A percentile compares a stretch with the other conserved stretches of the same genome.
phyloP scores from a whole-genome alignment of 345 rosid species.

The Ceriops zippeliana region DNA sequence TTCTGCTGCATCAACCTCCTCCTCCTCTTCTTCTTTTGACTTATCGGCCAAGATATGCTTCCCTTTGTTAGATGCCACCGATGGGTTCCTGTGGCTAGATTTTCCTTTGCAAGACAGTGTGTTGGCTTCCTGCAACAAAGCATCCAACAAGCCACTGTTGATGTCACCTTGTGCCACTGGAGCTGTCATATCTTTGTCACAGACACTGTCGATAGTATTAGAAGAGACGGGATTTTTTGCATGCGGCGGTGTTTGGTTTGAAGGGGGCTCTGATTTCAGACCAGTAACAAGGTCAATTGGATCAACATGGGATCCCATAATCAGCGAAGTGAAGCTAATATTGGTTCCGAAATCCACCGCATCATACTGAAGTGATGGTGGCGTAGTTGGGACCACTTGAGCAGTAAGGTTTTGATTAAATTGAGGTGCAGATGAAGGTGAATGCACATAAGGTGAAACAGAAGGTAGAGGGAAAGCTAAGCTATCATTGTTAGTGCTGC shows the following conservation, averaged over 20 bases:
- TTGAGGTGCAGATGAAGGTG: slow-evolving; percentile 10
- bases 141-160: slow-evolving; percentile 56
- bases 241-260: slow-evolving; percentile 39
- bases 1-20: not conserved
- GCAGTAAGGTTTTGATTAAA: slow-evolving; percentile 13
- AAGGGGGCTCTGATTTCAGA: slow-evolving; percentile 41
- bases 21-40: not conserved
- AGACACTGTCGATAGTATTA: slow-evolving; percentile 13
- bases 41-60: slow-evolving; percentile 14
- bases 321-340: slow-evolving; percentile 49
- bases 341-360: slow-evolving; percentile 14
- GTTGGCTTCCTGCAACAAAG: slow-evolving; percentile 52
- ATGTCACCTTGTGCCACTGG: slow-evolving; percentile 2
- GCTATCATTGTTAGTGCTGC: slow-evolving; percentile 9
- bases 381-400: slow-evolving; percentile 6
- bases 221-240: slow-evolving; percentile 14
- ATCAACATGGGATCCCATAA: slow-evolving; percentile 40
- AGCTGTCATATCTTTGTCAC: slow-evolving; percentile 3
- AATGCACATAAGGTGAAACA: slow-evolving; percentile 21
- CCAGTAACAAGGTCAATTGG: slow-evolving; percentile 12
- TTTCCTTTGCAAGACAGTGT: slow-evolving; percentile 32
- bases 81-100: not conserved
- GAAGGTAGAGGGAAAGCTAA: slow-evolving; percentile 35
- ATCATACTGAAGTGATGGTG: slow-evolving; percentile 11
- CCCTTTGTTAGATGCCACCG: slow-evolving; percentile 21